Base-by-base conservation (phyloP, 2,329 filamentous ascomycete species). In the Paradendryphiella salina region DNA sequence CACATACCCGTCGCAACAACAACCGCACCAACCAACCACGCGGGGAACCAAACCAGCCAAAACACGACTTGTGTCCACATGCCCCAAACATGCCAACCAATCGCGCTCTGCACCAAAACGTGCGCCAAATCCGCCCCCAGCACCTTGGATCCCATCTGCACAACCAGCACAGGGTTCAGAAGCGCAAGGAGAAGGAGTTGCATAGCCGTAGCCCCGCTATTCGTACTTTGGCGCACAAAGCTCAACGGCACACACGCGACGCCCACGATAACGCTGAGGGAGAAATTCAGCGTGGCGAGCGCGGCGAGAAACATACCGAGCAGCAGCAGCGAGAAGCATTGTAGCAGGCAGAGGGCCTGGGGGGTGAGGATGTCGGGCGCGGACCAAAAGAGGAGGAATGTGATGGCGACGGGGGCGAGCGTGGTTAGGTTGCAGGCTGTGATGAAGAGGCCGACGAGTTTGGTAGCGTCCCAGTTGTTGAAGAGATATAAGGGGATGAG, bases 41-140 rank as follows among this genome's bases (percentile, higher is more conserved):
- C 90, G 0, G 92, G 92, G 88, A 90, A 94, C 92, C 92, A 96
- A 35, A 96, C 85, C 69, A 90, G 88, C 89, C 91, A 96, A n/a
- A 96, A 82, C 9, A 95, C 84, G 14, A 96, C 85, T 52, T 89
- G 87, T 1, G 91, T 95, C 77, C 91, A 95, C 81, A 94, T 84
- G 1, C 90, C 90, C 84, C 87, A 91, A 10, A 96, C 85, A 66
- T 90, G 83, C 91, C 91, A 96, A 0, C 89, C 91, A 69, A 94
- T 91, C 4, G 88, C 89, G 1, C 90, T 89, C 69, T 88, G 81
- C 21, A 80, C 80, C 43, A 96, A 73, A 2, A 94, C 79, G 2
- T 82, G 67, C 31, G 76, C 51, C 57, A 77, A 57, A 79, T 80
- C 74, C 69, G 54, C 54, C 2, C 63, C 65, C 2, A 59, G 56